Evolutionary conservation across 2,329 filamentous ascomycete species (phyloP), one percentile per base, ranked within the genome.

Genomic region (Dactylellina haptotyla): DNA sequence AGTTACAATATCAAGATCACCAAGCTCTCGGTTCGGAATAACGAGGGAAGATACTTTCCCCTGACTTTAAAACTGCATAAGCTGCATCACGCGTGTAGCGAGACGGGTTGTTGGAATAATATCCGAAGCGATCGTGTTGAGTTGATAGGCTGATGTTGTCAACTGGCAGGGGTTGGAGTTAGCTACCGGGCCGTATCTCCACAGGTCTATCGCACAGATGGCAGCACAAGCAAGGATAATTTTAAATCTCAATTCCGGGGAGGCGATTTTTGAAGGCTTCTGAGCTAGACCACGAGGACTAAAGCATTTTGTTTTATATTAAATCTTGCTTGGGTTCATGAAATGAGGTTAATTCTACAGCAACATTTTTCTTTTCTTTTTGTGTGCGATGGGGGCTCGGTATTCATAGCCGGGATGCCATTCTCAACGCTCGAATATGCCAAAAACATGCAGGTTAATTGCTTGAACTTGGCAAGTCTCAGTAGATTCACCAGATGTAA

Each of bases 61-160:
- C 41, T 20, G 45, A 16, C 39, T 41, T 54, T 48, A 43, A 57
- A 57, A 51, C 9, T 32, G 18, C 16, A 20, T 25, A 26, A 30
- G 48, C 41, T 54, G 41, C 16, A 54, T 32, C 56, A 37, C 30
- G 50, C n/a, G 59, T 64, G 51, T n/a, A 18, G 30, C 32, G 34
- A 70, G 48, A 28, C 66, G 66, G 66, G 46, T 58, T 71, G 66
- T 61, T 72, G 67, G 67, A 72, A 65, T 46, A 59, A 59, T 64
- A 54, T 65, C 67, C 59, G 67, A 34, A 56, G 14, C 37, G 59
- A 56, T 20, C 46, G 59, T 46, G 43, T 65, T 72, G 59, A 59
- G 34, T 58, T 61, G 45, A 53, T 45, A 64, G 66, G 45, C 46
- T 53, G 23, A 18, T 54, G 45, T 46, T 18, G 18, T 14, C 34